Evolutionary conservation across 345 rosid species (phyloP).

Genomic region (Barbarea vulgaris): DNA sequence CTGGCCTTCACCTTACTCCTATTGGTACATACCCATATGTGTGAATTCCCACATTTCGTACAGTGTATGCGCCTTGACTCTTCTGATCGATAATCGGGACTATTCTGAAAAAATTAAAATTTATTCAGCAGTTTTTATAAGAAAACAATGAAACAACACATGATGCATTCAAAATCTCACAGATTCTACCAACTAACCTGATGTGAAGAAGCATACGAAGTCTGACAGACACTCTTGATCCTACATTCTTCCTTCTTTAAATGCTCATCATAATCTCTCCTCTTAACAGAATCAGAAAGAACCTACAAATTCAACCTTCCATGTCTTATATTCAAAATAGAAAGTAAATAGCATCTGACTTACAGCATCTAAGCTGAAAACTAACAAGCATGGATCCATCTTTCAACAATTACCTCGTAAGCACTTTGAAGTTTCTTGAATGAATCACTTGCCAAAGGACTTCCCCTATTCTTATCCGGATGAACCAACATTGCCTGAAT

Average conservation of each 20-base stretch:
- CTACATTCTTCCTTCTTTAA: conserved; percentile 72
- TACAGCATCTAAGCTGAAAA: background rate
- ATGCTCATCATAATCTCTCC: conserved; percentile 86
- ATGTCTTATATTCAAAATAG: conserved; percentile 3
- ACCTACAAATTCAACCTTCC: conserved; percentile 48
- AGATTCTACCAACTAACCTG: conserved; percentile 50
- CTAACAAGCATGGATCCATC: background rate
- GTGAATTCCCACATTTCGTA: conserved; percentile 83
- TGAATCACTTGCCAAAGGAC: conserved; percentile 89
- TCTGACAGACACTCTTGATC: conserved; percentile 61
- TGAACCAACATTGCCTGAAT: conserved; percentile 95
- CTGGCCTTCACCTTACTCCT: conserved; percentile 77
- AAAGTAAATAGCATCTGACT: background rate
- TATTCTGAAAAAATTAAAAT: conserved; percentile 47
- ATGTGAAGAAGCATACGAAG: conserved; percentile 42
- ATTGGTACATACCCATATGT: conserved; percentile 89
- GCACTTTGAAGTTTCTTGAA: conserved; percentile 99
- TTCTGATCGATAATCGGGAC: conserved; percentile 61
- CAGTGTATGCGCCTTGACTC: conserved; percentile 94
- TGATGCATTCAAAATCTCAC: background rate
- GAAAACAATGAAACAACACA: background rate
- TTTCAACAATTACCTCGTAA: conserved; percentile 65
- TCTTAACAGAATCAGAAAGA: conserved; percentile 76
- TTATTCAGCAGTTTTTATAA: background rate
- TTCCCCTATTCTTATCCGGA: conserved; percentile 98